phyloP scores from a whole-genome alignment of 257 asterid genomes.

The Ilex asprella region DNA sequence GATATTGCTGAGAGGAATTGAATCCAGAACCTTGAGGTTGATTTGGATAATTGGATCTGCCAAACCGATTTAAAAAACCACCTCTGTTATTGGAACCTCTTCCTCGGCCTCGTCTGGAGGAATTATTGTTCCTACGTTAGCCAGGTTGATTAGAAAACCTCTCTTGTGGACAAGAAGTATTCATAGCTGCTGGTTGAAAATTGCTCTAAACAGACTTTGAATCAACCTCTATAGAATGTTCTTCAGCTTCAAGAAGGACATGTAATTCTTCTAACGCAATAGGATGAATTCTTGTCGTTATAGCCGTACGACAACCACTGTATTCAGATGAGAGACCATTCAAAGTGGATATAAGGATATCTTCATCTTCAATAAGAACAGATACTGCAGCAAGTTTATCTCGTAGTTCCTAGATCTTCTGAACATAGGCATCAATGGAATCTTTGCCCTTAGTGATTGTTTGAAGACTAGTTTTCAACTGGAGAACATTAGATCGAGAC shows the following conservation, averaged over 20 bases:
- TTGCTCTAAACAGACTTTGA: too few species aligned
- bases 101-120: too few species aligned
- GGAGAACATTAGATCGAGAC: neutral
- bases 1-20: too few species aligned
- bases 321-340: neutral
- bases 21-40: too few species aligned
- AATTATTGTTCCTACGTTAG: too few species aligned
- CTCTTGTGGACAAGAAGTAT: too few species aligned
- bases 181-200: too few species aligned
- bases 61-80: too few species aligned
- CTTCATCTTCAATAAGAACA: neutral
- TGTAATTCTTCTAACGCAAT: neutral
- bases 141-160: too few species aligned
- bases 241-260: neutral
- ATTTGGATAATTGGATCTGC: too few species aligned
- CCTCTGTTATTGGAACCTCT: too few species aligned
- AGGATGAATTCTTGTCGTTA: neutral
- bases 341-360: neutral
- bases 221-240: neutral
- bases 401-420: neutral
- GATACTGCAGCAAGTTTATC: neutral
- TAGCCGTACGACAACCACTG: neutral
- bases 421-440: neutral
- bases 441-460: neutral
- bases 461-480: neutral